Evolutionary conservation across 768 basidiomycete species (phyloP).

Genomic region (Amanita muscaria): DNA sequence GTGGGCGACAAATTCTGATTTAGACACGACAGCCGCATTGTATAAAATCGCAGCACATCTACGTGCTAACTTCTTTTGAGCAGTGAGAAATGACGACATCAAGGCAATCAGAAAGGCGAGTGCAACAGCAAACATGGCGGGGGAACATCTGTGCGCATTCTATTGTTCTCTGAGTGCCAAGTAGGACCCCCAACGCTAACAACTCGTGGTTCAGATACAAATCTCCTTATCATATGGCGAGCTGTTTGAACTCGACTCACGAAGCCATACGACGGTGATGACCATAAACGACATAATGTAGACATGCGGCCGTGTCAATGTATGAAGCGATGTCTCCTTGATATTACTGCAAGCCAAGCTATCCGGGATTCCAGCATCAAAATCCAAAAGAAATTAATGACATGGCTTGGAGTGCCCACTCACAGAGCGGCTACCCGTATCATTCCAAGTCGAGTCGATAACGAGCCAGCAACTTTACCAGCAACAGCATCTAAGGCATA

Average conservation of each 20-base stretch:
- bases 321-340: slow-evolving; percentile 20
- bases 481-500: slow-evolving; percentile 21
- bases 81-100: neutral
- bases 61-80: slow-evolving; percentile 13
- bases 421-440: slow-evolving; percentile 27
- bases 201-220: neutral
- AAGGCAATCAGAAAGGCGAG: slow-evolving; percentile 22
- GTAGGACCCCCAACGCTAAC: slow-evolving; percentile 25
- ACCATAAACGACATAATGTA: slow-evolving; percentile 25
- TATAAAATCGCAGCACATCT: slow-evolving; percentile 18
- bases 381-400: too few relatives aligned
- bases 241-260: too few relatives aligned
- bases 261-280: slow-evolving; percentile 24
- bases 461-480: slow-evolving; percentile 23
- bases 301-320: slow-evolving; percentile 23
- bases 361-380: neutral
- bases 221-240: too few relatives aligned
- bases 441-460: too few relatives aligned
- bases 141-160: slow-evolving; percentile 28
- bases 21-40: slow-evolving; percentile 15
- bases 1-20: slow-evolving; percentile 22
- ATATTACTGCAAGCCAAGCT: slow-evolving; percentile 23
- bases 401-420: too few relatives aligned
- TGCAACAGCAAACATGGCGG: slow-evolving; percentile 24
- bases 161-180: slow-evolving; percentile 23